A percentile compares a stretch with the other conserved stretches of the same genome.
These are phyloP conservation scores for Pseudogymnoascus verrucosus DNA, from an alignment of 2,329 filamentous ascomycete species.

Conservation along the genomic window DNA sequence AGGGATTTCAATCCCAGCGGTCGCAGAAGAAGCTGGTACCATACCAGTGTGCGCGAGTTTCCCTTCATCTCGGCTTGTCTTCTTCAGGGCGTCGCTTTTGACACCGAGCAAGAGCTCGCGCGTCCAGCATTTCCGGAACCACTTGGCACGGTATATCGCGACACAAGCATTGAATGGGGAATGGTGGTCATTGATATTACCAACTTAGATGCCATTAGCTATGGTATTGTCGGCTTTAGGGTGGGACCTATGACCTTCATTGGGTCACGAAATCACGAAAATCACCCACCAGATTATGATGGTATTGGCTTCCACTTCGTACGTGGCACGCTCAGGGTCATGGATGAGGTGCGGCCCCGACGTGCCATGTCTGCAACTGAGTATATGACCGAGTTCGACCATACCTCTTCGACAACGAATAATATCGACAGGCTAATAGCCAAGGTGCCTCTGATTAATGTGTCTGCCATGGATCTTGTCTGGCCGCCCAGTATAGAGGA, in stretches of 20 bases:
- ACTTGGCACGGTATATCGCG: slow-evolving; percentile 19
- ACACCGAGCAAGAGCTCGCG: slow-evolving; percentile 9
- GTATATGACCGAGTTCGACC: not conserved
- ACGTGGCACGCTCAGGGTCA: not conserved
- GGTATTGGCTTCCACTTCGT: not conserved
- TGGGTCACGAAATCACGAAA: slow-evolving; percentile 11
- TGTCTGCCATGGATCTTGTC: not conserved
- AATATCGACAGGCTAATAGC: not conserved
- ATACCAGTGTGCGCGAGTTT: slow-evolving; percentile 14
- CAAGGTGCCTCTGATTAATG: not conserved
- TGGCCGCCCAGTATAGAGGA: not conserved
- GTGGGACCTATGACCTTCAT: slow-evolving; percentile 15
- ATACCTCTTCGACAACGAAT: not conserved
- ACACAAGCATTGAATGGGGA: slow-evolving; percentile 18
- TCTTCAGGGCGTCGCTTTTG: slow-evolving; percentile 16
- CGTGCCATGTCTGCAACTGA: not conserved
- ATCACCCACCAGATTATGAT: not conserved
- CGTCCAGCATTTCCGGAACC: slow-evolving; percentile 15
- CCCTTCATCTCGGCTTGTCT: slow-evolving; percentile 19
- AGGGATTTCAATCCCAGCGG: not conserved
- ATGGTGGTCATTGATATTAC: slow-evolving; percentile 21
- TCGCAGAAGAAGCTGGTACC: slow-evolving; percentile 16
- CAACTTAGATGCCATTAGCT: slow-evolving; percentile 14
- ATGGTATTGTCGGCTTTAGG: slow-evolving; percentile 19
- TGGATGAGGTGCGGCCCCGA: not conserved